phyloP scores from a whole-genome alignment of 108 stramenopile genomes.

The Asterionellopsis glacialis region DNA sequence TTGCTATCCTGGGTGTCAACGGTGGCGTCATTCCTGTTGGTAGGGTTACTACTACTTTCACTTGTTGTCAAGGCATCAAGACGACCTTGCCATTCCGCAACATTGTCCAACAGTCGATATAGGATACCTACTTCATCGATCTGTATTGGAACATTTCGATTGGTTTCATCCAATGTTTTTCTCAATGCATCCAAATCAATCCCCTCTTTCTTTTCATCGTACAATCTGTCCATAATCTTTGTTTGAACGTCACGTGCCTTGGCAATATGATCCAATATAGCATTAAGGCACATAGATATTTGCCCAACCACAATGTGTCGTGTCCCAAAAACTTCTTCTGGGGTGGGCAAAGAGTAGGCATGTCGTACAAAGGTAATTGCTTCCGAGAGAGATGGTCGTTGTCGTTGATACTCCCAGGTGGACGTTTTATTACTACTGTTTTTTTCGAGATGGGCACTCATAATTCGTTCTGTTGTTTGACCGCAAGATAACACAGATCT shows the following conservation, averaged over 20 bases:
- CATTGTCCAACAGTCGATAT: slow-evolving; percentile 22
- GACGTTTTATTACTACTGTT: too few relatives aligned
- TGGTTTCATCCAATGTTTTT: slow-evolving; percentile 37
- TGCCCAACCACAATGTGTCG: slow-evolving; percentile 23
- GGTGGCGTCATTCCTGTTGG: neutral
- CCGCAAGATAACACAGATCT: slow-evolving; percentile 22
- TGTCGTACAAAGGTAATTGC: slow-evolving; percentile 12
- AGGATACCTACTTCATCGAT: slow-evolving; percentile 40
- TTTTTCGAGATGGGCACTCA: slow-evolving; percentile 7
- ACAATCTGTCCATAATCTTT: slow-evolving; percentile 23
- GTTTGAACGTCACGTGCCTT: slow-evolving; percentile 25
- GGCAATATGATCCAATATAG: slow-evolving; percentile 17
- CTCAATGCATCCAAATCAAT: slow-evolving; percentile 52
- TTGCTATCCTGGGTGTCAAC: neutral
- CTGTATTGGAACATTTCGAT: slow-evolving; percentile 27
- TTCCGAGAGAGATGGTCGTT: slow-evolving; percentile 10
- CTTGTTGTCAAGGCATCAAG: slow-evolving; percentile 12
- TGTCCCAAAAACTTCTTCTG: slow-evolving; percentile 24
- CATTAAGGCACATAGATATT: slow-evolving; percentile 16
- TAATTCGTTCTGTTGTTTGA: slow-evolving; percentile 17
- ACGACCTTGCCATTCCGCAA: slow-evolving; percentile 42
- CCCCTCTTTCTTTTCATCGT: slow-evolving; percentile 47
- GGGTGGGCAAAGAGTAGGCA: slow-evolving; percentile 19
- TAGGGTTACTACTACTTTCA: neutral
- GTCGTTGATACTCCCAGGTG: slow-evolving; percentile 5